A percentile compares a stretch with the other conserved stretches of the same genome.
These are phyloP conservation scores for Geranium rotundifolium DNA, from an alignment of 345 rosid species.

Conservation along the genomic window DNA sequence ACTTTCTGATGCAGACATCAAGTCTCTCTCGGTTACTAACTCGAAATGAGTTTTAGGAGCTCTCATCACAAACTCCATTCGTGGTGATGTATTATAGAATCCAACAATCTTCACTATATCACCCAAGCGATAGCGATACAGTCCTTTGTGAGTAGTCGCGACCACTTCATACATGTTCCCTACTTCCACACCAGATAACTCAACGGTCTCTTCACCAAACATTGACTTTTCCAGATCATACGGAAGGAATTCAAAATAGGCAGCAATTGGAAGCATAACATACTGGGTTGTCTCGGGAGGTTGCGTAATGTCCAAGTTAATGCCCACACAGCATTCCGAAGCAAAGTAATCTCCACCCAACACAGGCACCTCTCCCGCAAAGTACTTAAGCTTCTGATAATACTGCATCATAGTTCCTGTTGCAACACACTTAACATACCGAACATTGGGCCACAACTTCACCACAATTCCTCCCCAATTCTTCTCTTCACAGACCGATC, in stretches of 20 bases:
- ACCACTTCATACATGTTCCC: conserved; percentile 42
- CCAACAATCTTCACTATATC: conserved; percentile 36
- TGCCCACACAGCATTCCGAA: conserved; percentile 34
- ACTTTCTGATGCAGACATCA: conserved; percentile 30
- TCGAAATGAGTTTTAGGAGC: conserved; percentile 30
- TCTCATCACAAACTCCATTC: conserved; percentile 37
- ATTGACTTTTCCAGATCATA: conserved; percentile 15
- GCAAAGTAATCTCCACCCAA: conserved; percentile 42
- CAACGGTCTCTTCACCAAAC: conserved; percentile 22
- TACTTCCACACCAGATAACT: conserved; percentile 25
- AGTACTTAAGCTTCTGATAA: conserved; percentile 28
- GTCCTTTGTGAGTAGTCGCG: conserved; percentile 36
- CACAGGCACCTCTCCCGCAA: conserved; percentile 29
- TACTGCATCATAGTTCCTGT: conserved; percentile 46
- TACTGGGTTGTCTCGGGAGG: conserved; percentile 28
- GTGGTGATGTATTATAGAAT: conserved; percentile 34
- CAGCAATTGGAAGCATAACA: conserved; percentile 34
- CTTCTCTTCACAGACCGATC: conserved; percentile 20
- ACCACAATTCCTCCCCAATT: conserved; percentile 33
- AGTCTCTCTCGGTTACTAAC: conserved; percentile 26
- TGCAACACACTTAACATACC: conserved; percentile 32
- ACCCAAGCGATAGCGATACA: conserved; percentile 36
- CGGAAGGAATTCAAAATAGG: conserved; percentile 43
- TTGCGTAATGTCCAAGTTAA: conserved; percentile 31
- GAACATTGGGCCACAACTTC: conserved; percentile 36